phyloP scores from a whole-genome alignment of 2,329 filamentous ascomycete species.

The Aureobasidium sp. region DNA sequence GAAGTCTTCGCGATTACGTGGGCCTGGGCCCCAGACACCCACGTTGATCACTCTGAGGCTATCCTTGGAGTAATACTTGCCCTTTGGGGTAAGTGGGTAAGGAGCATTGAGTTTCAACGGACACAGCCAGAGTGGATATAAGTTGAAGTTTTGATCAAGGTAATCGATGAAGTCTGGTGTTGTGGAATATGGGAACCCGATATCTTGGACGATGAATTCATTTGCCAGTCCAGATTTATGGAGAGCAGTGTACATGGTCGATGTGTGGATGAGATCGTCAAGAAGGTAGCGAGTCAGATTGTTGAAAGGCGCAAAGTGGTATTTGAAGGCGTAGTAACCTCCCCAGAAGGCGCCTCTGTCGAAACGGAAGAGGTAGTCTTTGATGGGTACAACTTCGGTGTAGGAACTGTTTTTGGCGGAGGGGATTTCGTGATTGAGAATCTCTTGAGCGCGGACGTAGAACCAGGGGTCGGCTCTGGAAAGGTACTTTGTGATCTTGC shows the following conservation, averaged over 20 bases:
- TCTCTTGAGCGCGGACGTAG: slow-evolving; percentile 58
- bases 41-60: slow-evolving; percentile 43
- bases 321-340: slow-evolving; percentile 53
- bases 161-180: slow-evolving; percentile 49
- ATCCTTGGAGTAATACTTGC: not conserved
- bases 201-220: slow-evolving; percentile 56
- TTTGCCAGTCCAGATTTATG: slow-evolving; percentile 52
- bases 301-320: slow-evolving; percentile 56
- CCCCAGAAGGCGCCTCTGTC: slow-evolving; percentile 62
- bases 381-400: slow-evolving; percentile 39
- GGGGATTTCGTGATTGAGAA: slow-evolving; percentile 3
- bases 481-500: slow-evolving; percentile 44
- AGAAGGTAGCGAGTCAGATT: slow-evolving; percentile 51
- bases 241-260: slow-evolving; percentile 56
- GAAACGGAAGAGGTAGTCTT: slow-evolving; percentile 54
- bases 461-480: slow-evolving; percentile 63
- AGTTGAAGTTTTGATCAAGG: slow-evolving; percentile 40
- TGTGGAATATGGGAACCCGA: slow-evolving; percentile 50
- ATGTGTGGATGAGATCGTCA: slow-evolving; percentile 54
- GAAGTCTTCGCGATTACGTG: slow-evolving; percentile 51
- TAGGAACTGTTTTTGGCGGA: not conserved
- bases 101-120: slow-evolving; percentile 32
- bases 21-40: slow-evolving; percentile 74
- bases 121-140: slow-evolving; percentile 56
- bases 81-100: slow-evolving; percentile 11